These are phyloP conservation scores for Kitagawia praeruptora DNA, from an alignment of 129 eudicot genomes.

Conservation along the genomic window DNA sequence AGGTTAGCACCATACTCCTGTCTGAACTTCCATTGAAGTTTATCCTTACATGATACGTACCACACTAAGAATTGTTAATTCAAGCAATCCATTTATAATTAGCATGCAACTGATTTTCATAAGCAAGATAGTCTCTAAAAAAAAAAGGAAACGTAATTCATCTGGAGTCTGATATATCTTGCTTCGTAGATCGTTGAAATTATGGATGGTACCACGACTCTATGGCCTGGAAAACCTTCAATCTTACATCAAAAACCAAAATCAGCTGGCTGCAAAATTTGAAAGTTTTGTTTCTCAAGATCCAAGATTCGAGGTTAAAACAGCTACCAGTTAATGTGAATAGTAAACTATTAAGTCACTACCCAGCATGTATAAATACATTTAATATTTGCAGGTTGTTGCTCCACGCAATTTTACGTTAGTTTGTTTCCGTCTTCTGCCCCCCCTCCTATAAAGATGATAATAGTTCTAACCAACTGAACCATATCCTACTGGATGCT, in stretches of 20 bases:
- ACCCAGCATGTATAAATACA: background rate
- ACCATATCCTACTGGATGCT: constrained; percentile 64
- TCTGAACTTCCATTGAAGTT: too few relatives aligned
- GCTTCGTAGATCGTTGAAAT: constrained; percentile 63
- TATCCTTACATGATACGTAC: too few relatives aligned
- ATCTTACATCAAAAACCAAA: constrained; percentile 82
- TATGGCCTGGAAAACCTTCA: constrained; percentile 86
- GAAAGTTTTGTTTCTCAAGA: constrained; percentile 70
- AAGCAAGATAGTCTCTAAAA: too few relatives aligned
- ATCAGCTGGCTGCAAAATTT: constrained; percentile 60
- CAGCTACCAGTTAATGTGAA: background rate
- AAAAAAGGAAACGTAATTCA: too few relatives aligned
- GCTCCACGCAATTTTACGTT: constrained; percentile 69
- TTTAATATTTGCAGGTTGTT: constrained; percentile 43
- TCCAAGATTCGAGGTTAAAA: constrained; percentile 73
- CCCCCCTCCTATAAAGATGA: constrained; percentile 44
- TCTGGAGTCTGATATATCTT: too few relatives aligned
- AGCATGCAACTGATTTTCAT: too few relatives aligned
- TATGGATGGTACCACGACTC: constrained; percentile 94
- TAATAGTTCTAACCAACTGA: constrained; percentile 53
- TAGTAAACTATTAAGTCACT: background rate
- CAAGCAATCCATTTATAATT: too few relatives aligned
- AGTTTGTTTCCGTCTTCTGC: constrained; percentile 75
- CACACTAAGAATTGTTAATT: too few relatives aligned
- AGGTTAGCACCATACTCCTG: too few relatives aligned